Conservation (phyloP, 2,329 filamentous ascomycete species). For the Diaporthe capsici region DNA sequence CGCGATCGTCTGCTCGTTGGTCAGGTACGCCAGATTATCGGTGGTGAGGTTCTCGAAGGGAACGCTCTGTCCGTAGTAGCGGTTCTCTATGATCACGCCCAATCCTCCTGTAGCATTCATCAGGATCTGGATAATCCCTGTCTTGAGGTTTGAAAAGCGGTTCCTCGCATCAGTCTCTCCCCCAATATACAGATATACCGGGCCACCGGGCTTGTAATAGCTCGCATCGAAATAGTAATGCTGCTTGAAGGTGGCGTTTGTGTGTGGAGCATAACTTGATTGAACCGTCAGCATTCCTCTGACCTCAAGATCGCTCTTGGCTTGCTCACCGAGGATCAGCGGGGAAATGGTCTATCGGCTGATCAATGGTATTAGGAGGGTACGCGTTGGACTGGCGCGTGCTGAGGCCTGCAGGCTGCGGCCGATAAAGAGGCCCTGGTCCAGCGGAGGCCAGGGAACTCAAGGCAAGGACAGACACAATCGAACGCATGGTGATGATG, state of each 20-base stretch:
- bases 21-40: constrained; percentile 63
- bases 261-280: constrained; percentile 54
- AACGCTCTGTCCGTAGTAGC: constrained; percentile 64
- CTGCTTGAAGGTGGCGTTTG: constrained; percentile 66
- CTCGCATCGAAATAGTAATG: constrained; percentile 67
- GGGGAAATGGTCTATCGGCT: constrained; percentile 62
- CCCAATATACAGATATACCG: constrained; percentile 51
- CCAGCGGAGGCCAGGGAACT: constrained; percentile 37
- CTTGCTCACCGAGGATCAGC: constrained; percentile 46
- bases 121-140: constrained; percentile 64
- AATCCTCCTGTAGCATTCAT: constrained; percentile 68
- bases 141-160: constrained; percentile 48
- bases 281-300: neutral
- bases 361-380: constrained; percentile 48
- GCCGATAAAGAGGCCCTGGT: constrained; percentile 6
- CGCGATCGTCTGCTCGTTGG: constrained; percentile 66
- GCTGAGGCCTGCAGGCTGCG: neutral
- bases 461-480: constrained; percentile 17
- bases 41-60: constrained; percentile 63
- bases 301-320: too few relatives aligned
- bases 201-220: constrained; percentile 68
- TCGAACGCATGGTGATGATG: constrained; percentile 30
- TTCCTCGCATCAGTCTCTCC: constrained; percentile 51
- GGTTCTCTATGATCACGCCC: constrained; percentile 67
- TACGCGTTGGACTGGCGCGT: constrained; percentile 42